Evolutionary conservation across 768 basidiomycete species (phyloP), one percentile per base, ranked within the genome.

Genomic region (Rhodosporidiobolus odoratus): DNA sequence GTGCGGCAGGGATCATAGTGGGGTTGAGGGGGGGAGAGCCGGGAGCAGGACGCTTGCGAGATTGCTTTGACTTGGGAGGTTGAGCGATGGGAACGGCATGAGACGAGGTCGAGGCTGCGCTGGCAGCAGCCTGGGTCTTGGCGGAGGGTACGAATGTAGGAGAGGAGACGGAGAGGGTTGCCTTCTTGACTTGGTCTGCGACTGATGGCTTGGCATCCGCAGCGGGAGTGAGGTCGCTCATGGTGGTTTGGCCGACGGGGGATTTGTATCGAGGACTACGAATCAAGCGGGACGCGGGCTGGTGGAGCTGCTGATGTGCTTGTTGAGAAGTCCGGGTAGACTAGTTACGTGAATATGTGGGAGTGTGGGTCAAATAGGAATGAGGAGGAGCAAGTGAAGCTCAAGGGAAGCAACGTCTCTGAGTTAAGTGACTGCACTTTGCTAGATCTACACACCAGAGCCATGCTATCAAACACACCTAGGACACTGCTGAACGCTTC

Each of bases 31-130:
- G 73, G 17, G 73, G 73, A 1, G 59, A 62, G 17, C 69, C 65
- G 17, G 76, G 73, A 8, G 72, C 73, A 30, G 74, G 71, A 12
- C 74, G 73, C 58, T 76, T 76, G 58, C 76, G 74, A 9, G 72
- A 71, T 13, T 45, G 43, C 21, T 62, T 62, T 1, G 64, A 45
- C 27, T n/a, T 45, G n/a, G 41, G n/a, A n/a, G n/a, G 65, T 25
- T 66, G 38, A 32, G 45, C 63, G 63, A 65, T 65, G 53, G 63
- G 63, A 45, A 65, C 48, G 54, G 63, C 63, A 25, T 43, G 25
- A 27, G 68, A 37, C 7, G 17, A 17, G 35, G 61, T 30, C 23
- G 34, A 50, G 43, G 30, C 45, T 12, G 57, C 27, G 19, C 8
- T 4, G 61, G 52, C 32, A 0, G 56, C 47, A 32, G 48, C 62